These are phyloP conservation scores for Pythium myriotylum DNA, from an alignment of 352 stramenopile species.

Conservation along the genomic window DNA sequence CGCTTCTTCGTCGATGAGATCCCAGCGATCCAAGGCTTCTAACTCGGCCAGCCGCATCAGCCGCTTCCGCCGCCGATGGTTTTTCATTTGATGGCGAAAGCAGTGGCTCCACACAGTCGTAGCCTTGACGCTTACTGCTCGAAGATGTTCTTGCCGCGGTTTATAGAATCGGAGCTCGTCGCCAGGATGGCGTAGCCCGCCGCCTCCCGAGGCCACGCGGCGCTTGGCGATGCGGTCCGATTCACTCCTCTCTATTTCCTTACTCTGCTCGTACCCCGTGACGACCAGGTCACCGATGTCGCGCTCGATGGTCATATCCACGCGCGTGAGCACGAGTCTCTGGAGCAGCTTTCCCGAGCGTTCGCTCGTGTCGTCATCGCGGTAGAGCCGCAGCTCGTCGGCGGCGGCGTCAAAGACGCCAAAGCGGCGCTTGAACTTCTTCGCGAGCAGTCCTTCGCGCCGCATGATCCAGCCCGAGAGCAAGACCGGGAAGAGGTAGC, in stretches of 20 bases:
- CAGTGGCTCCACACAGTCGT: constrained; percentile 61
- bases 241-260: constrained; percentile 49
- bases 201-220: not conserved
- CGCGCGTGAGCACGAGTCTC: constrained; percentile 46
- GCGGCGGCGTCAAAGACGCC: constrained; percentile 56
- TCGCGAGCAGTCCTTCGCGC: constrained; percentile 44
- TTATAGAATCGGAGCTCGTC: constrained; percentile 49
- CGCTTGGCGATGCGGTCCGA: constrained; percentile 43
- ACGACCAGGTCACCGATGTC: constrained; percentile 17
- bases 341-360: constrained; percentile 39
- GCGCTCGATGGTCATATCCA: constrained; percentile 37
- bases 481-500: constrained; percentile 33
- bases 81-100: constrained; percentile 67
- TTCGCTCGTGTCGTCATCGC: constrained; percentile 41
- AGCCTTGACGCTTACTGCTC: constrained; percentile 47
- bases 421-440: constrained; percentile 50
- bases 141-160: constrained; percentile 43
- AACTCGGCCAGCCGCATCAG: constrained; percentile 17
- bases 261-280: constrained; percentile 39
- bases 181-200: constrained; percentile 27
- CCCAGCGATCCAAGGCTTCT: constrained; percentile 9
- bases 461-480: constrained; percentile 64
- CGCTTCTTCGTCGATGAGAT: constrained; percentile 24
- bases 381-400: constrained; percentile 47
- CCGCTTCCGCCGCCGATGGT: constrained; percentile 34